phyloP scores from a whole-genome alignment of 495 filamentous ascomycete genomes.

The Parmelia sp. region DNA sequence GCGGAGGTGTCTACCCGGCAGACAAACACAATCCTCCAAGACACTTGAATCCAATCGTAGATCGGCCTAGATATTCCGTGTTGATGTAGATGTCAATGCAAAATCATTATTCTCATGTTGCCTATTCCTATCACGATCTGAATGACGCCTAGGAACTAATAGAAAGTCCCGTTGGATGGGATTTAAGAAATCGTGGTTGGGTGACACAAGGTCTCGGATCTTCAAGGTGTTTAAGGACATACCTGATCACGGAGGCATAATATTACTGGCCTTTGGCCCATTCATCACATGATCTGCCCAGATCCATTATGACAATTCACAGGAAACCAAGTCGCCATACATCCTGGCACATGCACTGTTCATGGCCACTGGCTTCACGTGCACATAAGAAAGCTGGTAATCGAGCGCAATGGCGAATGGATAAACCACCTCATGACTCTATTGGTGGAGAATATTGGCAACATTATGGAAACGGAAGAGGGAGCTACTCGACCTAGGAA shows the following conservation, averaged over 20 bases:
- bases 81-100: neutral
- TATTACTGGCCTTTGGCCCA: neutral
- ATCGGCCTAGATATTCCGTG: neutral
- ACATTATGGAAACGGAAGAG: constrained; percentile 6
- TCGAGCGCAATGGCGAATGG: neutral
- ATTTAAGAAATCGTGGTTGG: neutral
- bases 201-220: neutral
- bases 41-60: neutral
- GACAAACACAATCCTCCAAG: neutral
- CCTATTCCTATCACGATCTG: neutral
- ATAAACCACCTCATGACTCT: neutral
- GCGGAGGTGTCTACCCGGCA: neutral
- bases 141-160: neutral
- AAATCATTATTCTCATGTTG: neutral
- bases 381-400: neutral
- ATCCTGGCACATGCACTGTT: neutral
- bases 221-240: neutral
- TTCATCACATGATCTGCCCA: neutral
- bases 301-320: neutral
- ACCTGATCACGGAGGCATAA: neutral
- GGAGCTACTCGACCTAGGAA: constrained; percentile 13
- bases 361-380: neutral
- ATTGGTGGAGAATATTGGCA: neutral
- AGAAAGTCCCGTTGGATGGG: neutral
- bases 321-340: neutral